These are phyloP conservation scores for Pleurotus cornucopiae DNA, from an alignment of 768 basidiomycete genomes.

Conservation along the genomic window DNA sequence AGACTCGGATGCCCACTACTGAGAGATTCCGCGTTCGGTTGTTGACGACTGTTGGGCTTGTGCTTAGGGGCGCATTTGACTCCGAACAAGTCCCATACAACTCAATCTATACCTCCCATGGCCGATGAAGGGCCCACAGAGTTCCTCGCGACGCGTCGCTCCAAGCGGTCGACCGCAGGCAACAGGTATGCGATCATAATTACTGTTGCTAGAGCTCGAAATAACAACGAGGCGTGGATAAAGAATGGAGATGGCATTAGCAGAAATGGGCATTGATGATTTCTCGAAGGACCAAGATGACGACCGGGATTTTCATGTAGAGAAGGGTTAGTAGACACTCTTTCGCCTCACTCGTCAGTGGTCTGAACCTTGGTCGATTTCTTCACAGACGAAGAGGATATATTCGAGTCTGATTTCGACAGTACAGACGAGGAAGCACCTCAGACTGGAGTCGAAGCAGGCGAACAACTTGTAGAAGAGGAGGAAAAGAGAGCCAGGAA, in stretches of 20 bases:
- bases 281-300: slow-evolving; percentile 60
- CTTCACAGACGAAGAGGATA: slow-evolving; percentile 69
- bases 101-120: slow-evolving; percentile 7
- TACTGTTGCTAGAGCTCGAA: not conserved
- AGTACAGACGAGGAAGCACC: slow-evolving; percentile 73
- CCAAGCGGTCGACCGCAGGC: slow-evolving; percentile 72
- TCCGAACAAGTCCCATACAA: not conserved
- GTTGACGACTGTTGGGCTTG: not conserved
- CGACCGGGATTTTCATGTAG: slow-evolving; percentile 66
- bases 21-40: not conserved
- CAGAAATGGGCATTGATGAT: slow-evolving; percentile 61
- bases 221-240: slow-evolving; percentile 6
- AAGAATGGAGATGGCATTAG: slow-evolving; percentile 78
- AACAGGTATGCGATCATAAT: slow-evolving; percentile 48
- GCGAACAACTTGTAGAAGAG: slow-evolving; percentile 52
- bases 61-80: not conserved
- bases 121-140: slow-evolving; percentile 30
- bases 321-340: slow-evolving; percentile 42
- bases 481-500: slow-evolving; percentile 55
- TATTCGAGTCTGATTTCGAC: slow-evolving; percentile 81
- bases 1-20: not conserved
- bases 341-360: not conserved
- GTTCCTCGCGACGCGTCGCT: slow-evolving; percentile 49
- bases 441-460: slow-evolving; percentile 49
- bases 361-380: not conserved